These are phyloP conservation scores for Spizellomyces sp. DNA, from an alignment of 192 early-diverging fungal species.

Conservation along the genomic window DNA sequence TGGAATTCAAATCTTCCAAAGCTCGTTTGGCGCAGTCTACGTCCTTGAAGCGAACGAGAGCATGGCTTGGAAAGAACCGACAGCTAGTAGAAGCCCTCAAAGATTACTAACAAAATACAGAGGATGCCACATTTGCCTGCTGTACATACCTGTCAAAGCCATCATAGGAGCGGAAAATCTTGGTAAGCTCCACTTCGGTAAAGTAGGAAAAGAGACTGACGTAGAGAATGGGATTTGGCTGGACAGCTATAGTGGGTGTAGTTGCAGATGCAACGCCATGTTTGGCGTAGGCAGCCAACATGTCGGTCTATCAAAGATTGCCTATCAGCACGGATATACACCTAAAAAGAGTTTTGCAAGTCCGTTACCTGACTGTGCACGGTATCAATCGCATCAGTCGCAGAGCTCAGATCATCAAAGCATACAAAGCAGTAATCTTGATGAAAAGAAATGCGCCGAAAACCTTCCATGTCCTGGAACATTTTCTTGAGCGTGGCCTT, in stretches of 20 bases:
- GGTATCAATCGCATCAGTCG: slow-evolving; percentile 42
- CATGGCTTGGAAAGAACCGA: slow-evolving; percentile 54
- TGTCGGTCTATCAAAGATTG: slow-evolving; percentile 43
- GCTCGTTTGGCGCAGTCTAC: slow-evolving; percentile 47
- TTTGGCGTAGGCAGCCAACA: slow-evolving; percentile 57
- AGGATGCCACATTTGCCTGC: background rate
- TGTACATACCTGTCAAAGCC: slow-evolving; percentile 48
- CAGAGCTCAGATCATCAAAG: slow-evolving; percentile 34
- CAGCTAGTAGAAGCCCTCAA: slow-evolving; percentile 25
- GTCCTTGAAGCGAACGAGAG: slow-evolving; percentile 48
- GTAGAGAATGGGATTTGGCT: slow-evolving; percentile 56
- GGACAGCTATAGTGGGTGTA: slow-evolving; percentile 48
- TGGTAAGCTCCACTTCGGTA: slow-evolving; percentile 48
- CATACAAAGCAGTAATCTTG: slow-evolving; percentile 47
- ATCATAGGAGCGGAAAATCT: slow-evolving; percentile 51
- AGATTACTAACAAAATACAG: too few relatives aligned
- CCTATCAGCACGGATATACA: background rate
- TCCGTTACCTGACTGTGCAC: slow-evolving; percentile 31
- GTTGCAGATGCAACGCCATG: slow-evolving; percentile 47
- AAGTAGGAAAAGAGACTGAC: slow-evolving; percentile 53
- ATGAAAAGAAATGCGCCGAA: slow-evolving; percentile 46
- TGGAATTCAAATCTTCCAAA: slow-evolving; percentile 51
- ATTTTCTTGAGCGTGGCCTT: slow-evolving; percentile 37
- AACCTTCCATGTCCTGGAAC: slow-evolving; percentile 42
- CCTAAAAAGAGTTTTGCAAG: background rate